These are phyloP conservation scores for Botryotinia convoluta DNA, from an alignment of 2,329 filamentous ascomycete species.

Conservation along the genomic window DNA sequence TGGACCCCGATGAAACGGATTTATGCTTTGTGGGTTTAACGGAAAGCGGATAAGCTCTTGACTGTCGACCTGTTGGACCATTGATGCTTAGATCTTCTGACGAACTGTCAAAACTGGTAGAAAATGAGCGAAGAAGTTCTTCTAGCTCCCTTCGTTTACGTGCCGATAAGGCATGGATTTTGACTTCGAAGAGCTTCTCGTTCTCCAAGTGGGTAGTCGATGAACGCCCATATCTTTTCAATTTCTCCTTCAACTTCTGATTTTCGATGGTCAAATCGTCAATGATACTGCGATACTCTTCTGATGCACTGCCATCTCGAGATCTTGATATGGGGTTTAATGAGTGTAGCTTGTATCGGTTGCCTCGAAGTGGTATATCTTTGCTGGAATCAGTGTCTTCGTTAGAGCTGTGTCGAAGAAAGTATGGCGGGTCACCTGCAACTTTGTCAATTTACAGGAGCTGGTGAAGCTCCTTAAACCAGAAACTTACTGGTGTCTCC, in stretches of 20 bases:
- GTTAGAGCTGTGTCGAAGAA: constrained; percentile 28
- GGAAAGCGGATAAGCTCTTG: neutral
- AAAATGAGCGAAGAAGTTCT: constrained; percentile 68
- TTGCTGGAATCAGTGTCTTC: constrained; percentile 13
- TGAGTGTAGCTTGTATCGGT: neutral
- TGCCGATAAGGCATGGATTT: constrained; percentile 69
- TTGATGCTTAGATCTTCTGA: constrained; percentile 23
- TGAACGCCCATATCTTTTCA: constrained; percentile 68
- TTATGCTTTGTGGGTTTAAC: constrained; percentile 39
- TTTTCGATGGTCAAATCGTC: constrained; percentile 86
- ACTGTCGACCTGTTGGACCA: neutral
- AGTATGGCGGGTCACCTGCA: constrained; percentile 34
- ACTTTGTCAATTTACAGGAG: neutral
- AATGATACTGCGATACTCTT: constrained; percentile 79
- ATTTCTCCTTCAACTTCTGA: constrained; percentile 69
- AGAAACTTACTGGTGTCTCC: constrained; percentile 31
- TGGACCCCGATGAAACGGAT: constrained; percentile 30
- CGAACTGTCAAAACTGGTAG: constrained; percentile 57
- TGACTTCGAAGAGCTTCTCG: constrained; percentile 81
- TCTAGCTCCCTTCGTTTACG: constrained; percentile 76
- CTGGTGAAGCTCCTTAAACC: neutral
- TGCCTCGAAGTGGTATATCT: neutral
- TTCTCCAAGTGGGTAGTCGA: constrained; percentile 65
- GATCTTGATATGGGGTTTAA: constrained; percentile 8
- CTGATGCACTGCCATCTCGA: constrained; percentile 44